A percentile compares a stretch with the other conserved stretches of the same genome.
Evolutionary conservation across 805 yeast genomes (phyloP).

Genomic region (Metschnikowia shivogae): DNA sequence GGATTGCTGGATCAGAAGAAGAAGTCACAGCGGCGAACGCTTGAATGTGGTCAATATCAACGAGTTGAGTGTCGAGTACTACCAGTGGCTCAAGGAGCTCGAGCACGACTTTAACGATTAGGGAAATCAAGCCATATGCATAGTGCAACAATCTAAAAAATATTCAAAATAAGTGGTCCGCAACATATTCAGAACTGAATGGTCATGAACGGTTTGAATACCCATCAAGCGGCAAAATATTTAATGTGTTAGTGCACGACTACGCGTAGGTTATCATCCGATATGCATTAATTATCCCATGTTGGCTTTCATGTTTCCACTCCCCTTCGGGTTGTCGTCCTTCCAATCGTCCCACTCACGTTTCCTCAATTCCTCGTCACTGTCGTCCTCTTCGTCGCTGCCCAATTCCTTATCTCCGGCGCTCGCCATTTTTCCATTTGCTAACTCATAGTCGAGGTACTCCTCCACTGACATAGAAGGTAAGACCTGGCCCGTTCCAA

Average conservation of each 20-base stretch:
- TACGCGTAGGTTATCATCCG: no score
- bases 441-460: constrained; percentile 77
- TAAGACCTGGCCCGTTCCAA: constrained; percentile 86
- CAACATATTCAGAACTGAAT: no score
- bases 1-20: constrained; percentile 36
- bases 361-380: constrained; percentile 66
- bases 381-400: constrained; percentile 55
- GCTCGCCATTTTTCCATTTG: constrained; percentile 73
- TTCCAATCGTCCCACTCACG: constrained; percentile 93
- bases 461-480: constrained; percentile 97
- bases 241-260: no score
- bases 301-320: constrained; percentile 71
- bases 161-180: no score
- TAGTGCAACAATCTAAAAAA: no score
- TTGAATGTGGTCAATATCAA: constrained; percentile 24
- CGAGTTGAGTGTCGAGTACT: constrained; percentile 31
- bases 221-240: no score
- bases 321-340: constrained; percentile 80
- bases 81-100: constrained; percentile 32
- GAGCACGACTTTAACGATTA: constrained; percentile 21
- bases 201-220: no score
- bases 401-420: constrained; percentile 40
- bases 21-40: constrained; percentile 12
- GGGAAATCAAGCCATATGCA: not conserved
- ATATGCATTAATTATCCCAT: constrained; percentile 25